These are phyloP conservation scores for Plasmodium vivax DNA, from an alignment of 169 alveolate genomes.

Conservation along the genomic window DNA sequence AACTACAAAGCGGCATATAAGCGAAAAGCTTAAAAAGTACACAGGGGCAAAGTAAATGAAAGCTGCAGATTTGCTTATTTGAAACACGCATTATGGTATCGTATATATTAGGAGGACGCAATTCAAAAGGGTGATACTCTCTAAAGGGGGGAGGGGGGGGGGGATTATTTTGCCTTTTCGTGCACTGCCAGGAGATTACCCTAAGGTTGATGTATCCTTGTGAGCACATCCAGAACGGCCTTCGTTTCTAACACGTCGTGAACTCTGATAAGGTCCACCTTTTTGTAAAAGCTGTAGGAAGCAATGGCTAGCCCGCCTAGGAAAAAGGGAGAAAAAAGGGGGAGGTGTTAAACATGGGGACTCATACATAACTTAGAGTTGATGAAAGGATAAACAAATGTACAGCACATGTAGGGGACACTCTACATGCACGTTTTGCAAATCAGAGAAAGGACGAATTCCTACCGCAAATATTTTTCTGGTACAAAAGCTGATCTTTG, in stretches of 20 bases:
- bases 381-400: not conserved
- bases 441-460: not conserved
- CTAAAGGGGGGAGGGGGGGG: not conserved
- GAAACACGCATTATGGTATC: not conserved
- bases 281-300: constrained; percentile 40
- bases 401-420: not conserved
- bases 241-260: constrained; percentile 66
- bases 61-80: not conserved
- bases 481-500: constrained; percentile 44
- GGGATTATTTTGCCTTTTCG: not conserved
- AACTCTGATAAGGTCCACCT: constrained; percentile 65
- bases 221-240: constrained; percentile 41
- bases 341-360: not conserved
- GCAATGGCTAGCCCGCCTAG: constrained; percentile 67
- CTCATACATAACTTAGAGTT: not conserved
- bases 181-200: not conserved
- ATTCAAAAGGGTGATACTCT: not conserved
- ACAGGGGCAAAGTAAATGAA: not conserved
- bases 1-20: not conserved
- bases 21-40: not conserved
- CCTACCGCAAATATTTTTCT: constrained; percentile 52
- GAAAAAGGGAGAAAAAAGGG: not conserved
- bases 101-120: not conserved
- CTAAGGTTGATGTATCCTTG: constrained; percentile 22
- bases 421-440: not conserved